These are phyloP conservation scores for Lasiosphaeris hirsuta DNA, from an alignment of 495 filamentous ascomycete genomes.

Conservation along the genomic window DNA sequence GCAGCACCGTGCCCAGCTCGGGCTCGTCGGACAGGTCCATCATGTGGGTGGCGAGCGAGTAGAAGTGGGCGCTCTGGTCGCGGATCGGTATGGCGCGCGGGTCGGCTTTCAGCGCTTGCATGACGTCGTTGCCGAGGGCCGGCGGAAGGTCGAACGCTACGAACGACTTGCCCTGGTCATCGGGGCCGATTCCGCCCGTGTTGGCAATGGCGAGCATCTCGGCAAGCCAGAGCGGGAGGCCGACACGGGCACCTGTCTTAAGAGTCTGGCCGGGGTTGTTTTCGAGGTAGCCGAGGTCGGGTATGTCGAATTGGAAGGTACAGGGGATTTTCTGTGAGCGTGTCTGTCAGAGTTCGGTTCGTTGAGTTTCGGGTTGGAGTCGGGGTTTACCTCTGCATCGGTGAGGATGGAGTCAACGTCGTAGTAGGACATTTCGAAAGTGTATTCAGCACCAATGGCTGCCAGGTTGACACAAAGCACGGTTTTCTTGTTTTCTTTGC, in stretches of 20 bases:
- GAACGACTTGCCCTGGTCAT: constrained; percentile 49
- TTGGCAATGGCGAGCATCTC: constrained; percentile 87
- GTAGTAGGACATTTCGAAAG: constrained; percentile 76
- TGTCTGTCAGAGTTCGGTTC: constrained; percentile 7
- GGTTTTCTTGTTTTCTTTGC: too few species aligned
- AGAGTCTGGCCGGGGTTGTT: constrained; percentile 61
- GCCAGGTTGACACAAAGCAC: neutral
- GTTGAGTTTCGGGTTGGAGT: neutral
- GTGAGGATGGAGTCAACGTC: constrained; percentile 92
- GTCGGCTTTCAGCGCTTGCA: constrained; percentile 89
- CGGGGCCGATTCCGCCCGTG: constrained; percentile 39
- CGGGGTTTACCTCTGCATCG: constrained; percentile 68
- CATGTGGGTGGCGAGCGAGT: constrained; percentile 76
- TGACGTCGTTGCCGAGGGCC: constrained; percentile 72
- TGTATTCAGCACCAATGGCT: neutral
- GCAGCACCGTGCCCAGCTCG: constrained; percentile 76
- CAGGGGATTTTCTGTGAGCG: constrained; percentile 83
- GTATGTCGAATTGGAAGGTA: constrained; percentile 84
- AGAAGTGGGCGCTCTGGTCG: constrained; percentile 79
- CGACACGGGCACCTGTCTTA: constrained; percentile 71
- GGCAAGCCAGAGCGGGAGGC: constrained; percentile 93
- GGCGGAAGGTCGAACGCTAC: constrained; percentile 79
- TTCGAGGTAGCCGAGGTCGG: constrained; percentile 83
- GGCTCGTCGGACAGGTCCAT: constrained; percentile 90
- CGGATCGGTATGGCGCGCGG: constrained; percentile 81